Evolutionary conservation across 495 filamentous ascomycete genomes (phyloP).

Genomic region (Polyplosphaeria fusca): DNA sequence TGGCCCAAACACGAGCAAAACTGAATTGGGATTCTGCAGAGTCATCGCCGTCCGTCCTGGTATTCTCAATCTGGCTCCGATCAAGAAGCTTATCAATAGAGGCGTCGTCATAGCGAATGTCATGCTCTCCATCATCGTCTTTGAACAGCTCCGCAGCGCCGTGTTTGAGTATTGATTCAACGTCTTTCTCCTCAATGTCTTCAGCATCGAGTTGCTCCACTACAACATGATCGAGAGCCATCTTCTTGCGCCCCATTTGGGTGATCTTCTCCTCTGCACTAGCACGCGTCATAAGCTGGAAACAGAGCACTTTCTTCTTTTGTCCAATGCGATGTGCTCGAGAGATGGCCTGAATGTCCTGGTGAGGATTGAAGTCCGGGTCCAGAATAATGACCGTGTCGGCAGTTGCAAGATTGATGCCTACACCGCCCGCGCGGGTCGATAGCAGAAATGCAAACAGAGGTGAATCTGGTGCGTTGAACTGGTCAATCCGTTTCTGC

Average conservation of each 20-base stretch:
- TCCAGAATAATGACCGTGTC: constrained; percentile 99
- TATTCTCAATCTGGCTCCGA: constrained; percentile 75
- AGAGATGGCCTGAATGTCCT: constrained; percentile 93
- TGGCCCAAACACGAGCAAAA: constrained; percentile 89
- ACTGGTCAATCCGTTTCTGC: constrained; percentile 89
- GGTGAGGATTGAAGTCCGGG: constrained; percentile 97
- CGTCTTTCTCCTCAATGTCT: constrained; percentile 67
- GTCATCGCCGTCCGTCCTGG: constrained; percentile 54
- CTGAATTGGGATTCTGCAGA: constrained; percentile 76
- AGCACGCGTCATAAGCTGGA: constrained; percentile 85
- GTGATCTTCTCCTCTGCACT: constrained; percentile 94
- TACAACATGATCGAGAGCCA: constrained; percentile 87
- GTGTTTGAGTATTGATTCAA: constrained; percentile 85
- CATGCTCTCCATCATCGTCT: constrained; percentile 61
- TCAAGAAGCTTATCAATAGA: constrained; percentile 87
- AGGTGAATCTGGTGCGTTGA: constrained; percentile 78
- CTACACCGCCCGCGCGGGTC: constrained; percentile 90
- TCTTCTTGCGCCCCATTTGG: constrained; percentile 92
- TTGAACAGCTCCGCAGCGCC: constrained; percentile 84
- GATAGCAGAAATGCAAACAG: constrained; percentile 89
- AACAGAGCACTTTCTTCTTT: constrained; percentile 90
- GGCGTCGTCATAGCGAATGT: constrained; percentile 72
- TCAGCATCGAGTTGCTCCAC: constrained; percentile 85
- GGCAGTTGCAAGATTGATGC: constrained; percentile 95
- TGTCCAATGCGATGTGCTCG: constrained; percentile 95